Conservation (phyloP, 2,329 filamentous ascomycete genomes). For the Drechmeria coniospora region DNA sequence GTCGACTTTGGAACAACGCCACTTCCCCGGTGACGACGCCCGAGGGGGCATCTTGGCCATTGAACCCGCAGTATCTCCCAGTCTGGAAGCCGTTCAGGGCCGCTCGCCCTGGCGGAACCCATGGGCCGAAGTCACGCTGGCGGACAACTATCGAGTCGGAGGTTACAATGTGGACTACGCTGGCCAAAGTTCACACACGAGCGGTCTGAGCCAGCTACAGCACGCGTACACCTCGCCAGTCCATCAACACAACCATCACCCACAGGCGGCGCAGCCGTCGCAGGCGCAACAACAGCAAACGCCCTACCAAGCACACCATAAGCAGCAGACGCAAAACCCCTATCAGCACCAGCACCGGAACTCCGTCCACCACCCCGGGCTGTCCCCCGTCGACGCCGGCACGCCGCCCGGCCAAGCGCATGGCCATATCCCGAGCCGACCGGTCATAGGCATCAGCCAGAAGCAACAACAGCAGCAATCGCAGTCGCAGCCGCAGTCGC, state of each 20-base stretch:
- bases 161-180: conserved; percentile 65
- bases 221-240: conserved; percentile 40
- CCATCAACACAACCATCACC: conserved; percentile 1
- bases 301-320: not conserved
- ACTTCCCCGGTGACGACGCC: conserved; percentile 27
- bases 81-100: conserved; percentile 57
- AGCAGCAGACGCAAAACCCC: not conserved
- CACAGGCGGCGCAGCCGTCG: not conserved
- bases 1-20: not conserved
- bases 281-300: conserved; percentile 2
- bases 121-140: conserved; percentile 58
- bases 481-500: too few species aligned
- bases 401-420: conserved; percentile 25
- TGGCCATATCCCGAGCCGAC: conserved; percentile 15
- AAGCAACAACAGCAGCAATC: too few species aligned
- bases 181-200: conserved; percentile 50
- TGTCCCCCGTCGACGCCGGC: conserved; percentile 26
- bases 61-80: conserved; percentile 45
- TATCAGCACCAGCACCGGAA: conserved; percentile 18
- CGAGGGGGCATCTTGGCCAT: conserved; percentile 33
- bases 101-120: conserved; percentile 62
- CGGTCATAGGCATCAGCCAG: conserved; percentile 20
- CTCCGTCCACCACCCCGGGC: conserved; percentile 31
- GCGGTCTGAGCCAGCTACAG: conserved; percentile 48
- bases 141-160: conserved; percentile 57